Base-by-base conservation (phyloP, 2,329 filamentous ascomycete genomes). In the Trichoderma oligosporum region DNA sequence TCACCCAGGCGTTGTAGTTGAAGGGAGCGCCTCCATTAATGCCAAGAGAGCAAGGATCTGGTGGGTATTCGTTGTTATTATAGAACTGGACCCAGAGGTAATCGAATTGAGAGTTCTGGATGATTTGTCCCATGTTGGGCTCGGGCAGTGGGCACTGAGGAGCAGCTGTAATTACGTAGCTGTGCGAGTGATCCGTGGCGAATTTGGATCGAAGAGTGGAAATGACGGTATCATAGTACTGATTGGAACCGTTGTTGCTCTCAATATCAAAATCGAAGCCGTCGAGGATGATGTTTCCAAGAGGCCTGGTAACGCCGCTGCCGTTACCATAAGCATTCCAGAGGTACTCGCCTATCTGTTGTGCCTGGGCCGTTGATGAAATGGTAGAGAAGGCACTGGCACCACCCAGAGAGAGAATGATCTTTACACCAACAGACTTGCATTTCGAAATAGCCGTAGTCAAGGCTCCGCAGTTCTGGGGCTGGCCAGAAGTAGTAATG, bases 61-160 rank as follows among this genome's bases (percentile, higher is more conserved):
- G 66, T 0, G 20, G 7, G 44, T 69, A 67, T 60, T 77, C 75
- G 58, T 67, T 12, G 63, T 78, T 79, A 66, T 78, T 78, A 68
- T 78, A 78, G 65, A 77, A 78, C 62, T 79, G 76, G 16, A 78
- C 66, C 61, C 71, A 77, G 7, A 79, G 63, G 46, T 69, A 68
- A 60, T 78, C 62, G 5, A 63, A 63, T 12, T 47, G 18, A 1
- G 61, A 20, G 6, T 63, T 51, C 33, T 68, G 60, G 57, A 80
- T 71, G 58, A 78, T 76, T 18, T 65, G 63, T 58, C 69, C 67
- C 76, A 78, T 78, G 64, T 73, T 69, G 62, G 65, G 38, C 49
- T 69, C 62, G 4, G 62, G 62, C 12, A 61, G 25, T 6, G 75
- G 71, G 64, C 75, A 78, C 61, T 78, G 73, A 16, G 76, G 75